phyloP scores from a whole-genome alignment of 108 stramenopile species.

The Cyclostephanos invisitatus region DNA sequence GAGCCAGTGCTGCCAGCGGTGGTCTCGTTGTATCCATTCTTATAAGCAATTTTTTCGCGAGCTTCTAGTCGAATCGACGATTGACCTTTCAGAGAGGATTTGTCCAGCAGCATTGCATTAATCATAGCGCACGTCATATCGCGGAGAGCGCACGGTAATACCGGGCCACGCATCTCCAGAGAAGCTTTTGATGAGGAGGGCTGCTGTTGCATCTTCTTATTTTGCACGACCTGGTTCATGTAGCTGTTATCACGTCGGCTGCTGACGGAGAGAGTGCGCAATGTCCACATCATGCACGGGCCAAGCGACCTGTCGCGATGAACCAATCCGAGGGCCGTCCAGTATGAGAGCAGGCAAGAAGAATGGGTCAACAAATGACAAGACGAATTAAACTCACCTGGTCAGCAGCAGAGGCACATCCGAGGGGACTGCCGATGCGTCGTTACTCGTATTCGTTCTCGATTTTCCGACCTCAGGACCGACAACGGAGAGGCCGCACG shows the following conservation, averaged over 20 bases:
- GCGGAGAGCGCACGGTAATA: slow-evolving; percentile 63
- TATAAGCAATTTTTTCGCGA: not conserved
- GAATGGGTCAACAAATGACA: not conserved
- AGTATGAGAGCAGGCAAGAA: not conserved
- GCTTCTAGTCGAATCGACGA: slow-evolving; percentile 7
- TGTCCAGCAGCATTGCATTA: slow-evolving; percentile 26
- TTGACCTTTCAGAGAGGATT: not conserved
- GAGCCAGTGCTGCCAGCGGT: not conserved
- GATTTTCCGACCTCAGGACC: not conserved
- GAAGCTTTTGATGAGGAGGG: slow-evolving; percentile 21
- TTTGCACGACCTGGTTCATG: slow-evolving; percentile 17
- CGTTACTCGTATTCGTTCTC: not conserved
- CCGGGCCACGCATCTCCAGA: slow-evolving; percentile 50
- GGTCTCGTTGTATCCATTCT: not conserved
- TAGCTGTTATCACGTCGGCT: slow-evolving; percentile 34
- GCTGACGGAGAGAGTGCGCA: slow-evolving; percentile 44
- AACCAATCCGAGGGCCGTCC: not conserved
- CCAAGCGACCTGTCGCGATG: slow-evolving; percentile 47
- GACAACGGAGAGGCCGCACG: slow-evolving; percentile 37
- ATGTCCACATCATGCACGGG: slow-evolving; percentile 50
- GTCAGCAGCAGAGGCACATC: slow-evolving; percentile 64
- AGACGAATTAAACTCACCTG: not conserved
- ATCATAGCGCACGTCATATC: slow-evolving; percentile 48
- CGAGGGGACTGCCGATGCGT: not conserved
- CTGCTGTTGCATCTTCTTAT: slow-evolving; percentile 4